These are phyloP conservation scores for Mimosa bimucronata DNA, from an alignment of 306 rosid genomes.

Conservation along the genomic window DNA sequence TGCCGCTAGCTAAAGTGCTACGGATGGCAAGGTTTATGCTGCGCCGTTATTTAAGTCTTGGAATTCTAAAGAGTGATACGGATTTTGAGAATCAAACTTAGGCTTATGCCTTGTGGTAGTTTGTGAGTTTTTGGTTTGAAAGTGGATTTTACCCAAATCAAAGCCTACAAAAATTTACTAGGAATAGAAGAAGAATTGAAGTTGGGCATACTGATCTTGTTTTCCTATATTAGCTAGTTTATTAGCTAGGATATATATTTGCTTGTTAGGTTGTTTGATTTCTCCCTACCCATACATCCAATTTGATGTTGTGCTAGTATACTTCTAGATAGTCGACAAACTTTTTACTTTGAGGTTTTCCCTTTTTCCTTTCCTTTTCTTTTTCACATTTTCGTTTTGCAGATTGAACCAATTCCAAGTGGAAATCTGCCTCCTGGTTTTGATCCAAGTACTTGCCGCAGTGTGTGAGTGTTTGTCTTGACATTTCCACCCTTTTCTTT, in stretches of 20 bases:
- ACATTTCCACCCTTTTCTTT: conserved; percentile 35
- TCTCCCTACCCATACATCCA: conserved; percentile 14
- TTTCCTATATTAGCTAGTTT: background rate
- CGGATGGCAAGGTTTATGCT: background rate
- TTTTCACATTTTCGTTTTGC: conserved; percentile 74
- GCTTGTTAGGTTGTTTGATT: conserved; percentile 29
- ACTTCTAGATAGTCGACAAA: conserved; percentile 38
- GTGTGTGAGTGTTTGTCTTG: conserved; percentile 97
- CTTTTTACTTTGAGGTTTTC: conserved; percentile 41
- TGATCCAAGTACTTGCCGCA: conserved; percentile 99
- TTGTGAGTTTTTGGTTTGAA: background rate
- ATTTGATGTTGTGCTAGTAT: conserved; percentile 31
- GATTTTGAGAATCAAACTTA: background rate
- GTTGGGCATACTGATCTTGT: background rate
- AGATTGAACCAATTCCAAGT: conserved; percentile 99
- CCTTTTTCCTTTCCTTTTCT: conserved; percentile 36
- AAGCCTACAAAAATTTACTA: background rate
- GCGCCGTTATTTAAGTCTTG: background rate
- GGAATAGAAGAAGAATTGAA: background rate
- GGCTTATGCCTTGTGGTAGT: background rate
- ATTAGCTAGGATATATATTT: background rate
- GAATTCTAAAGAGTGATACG: conserved; percentile 7
- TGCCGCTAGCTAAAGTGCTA: background rate
- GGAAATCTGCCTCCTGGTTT: conserved; percentile 99
- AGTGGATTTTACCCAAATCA: conserved; percentile 1